These are phyloP conservation scores for Pterocarpus macrocarpus DNA, from an alignment of 306 rosid species.

Conservation along the genomic window DNA sequence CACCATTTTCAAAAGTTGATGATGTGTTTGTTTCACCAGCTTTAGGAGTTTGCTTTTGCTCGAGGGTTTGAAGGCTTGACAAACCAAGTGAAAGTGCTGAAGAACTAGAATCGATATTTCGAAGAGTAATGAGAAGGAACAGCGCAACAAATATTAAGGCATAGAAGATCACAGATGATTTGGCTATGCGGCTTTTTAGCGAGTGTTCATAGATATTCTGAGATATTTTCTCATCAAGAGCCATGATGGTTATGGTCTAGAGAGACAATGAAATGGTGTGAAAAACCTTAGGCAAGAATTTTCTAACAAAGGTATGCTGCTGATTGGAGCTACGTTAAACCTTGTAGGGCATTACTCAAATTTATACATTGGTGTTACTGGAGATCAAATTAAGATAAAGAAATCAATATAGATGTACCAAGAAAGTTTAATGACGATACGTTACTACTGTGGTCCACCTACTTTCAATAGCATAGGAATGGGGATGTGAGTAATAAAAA, in stretches of 20 bases:
- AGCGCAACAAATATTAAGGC: not conserved
- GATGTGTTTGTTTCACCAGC: not conserved
- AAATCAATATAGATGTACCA: not conserved
- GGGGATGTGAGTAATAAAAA: too few relatives aligned
- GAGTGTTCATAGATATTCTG: not conserved
- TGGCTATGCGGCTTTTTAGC: not conserved
- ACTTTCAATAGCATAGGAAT: too few relatives aligned
- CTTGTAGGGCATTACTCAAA: not conserved
- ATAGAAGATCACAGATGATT: not conserved
- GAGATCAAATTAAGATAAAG: not conserved
- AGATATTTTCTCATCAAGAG: not conserved
- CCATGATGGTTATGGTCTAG: not conserved
- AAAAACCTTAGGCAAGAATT: not conserved
- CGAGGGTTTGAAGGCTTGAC: not conserved
- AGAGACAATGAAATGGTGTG: not conserved
- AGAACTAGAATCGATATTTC: not conserved
- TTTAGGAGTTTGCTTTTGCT: too few relatives aligned
- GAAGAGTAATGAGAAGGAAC: not conserved
- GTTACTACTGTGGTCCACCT: too few relatives aligned
- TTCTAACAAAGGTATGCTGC: not conserved
- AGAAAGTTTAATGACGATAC: too few relatives aligned
- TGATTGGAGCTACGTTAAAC: too few relatives aligned
- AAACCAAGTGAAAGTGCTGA: not conserved
- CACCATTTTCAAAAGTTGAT: too few relatives aligned
- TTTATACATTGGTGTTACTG: not conserved